These are phyloP conservation scores for Serendipita sp. DNA, from an alignment of 768 basidiomycete genomes.

Conservation along the genomic window DNA sequence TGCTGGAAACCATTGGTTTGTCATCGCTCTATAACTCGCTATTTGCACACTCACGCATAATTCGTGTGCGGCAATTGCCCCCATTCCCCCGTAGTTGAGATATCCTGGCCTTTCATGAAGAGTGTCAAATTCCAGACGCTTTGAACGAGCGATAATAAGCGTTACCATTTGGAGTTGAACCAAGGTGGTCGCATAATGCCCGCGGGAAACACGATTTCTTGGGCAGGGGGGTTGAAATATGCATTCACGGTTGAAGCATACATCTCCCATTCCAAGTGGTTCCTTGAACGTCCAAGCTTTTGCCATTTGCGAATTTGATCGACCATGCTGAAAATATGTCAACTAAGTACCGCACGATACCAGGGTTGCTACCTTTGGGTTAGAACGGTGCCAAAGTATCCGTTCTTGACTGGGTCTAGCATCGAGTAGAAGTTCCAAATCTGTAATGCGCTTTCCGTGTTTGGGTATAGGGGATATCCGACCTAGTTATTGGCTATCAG, in stretches of 20 bases:
- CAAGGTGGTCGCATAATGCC: constrained; percentile 89
- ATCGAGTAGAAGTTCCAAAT: constrained; percentile 56
- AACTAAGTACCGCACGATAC: not conserved
- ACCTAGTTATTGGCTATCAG: constrained; percentile 22
- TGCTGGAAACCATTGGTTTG: constrained; percentile 32
- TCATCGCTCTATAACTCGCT: not conserved
- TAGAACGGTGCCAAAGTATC: constrained; percentile 76
- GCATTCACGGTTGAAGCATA: constrained; percentile 74
- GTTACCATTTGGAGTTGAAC: constrained; percentile 64
- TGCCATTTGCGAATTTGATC: constrained; percentile 57
- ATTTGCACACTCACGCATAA: constrained; percentile 40
- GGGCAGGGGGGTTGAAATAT: constrained; percentile 66
- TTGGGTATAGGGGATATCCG: constrained; percentile 77
- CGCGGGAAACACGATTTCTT: constrained; percentile 84
- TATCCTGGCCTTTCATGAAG: constrained; percentile 54
- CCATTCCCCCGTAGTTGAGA: constrained; percentile 82
- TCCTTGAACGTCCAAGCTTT: constrained; percentile 50
- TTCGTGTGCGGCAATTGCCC: constrained; percentile 84
- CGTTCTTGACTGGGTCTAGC: constrained; percentile 45
- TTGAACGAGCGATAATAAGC: not conserved
- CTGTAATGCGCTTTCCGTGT: constrained; percentile 53
- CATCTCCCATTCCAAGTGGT: constrained; percentile 76
- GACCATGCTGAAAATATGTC: constrained; percentile 27
- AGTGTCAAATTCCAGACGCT: constrained; percentile 9
- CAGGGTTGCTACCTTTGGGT: constrained; percentile 33